Evolutionary conservation across 2,329 filamentous ascomycete genomes (phyloP).

Genomic region (Fusarium fujikuroi): DNA sequence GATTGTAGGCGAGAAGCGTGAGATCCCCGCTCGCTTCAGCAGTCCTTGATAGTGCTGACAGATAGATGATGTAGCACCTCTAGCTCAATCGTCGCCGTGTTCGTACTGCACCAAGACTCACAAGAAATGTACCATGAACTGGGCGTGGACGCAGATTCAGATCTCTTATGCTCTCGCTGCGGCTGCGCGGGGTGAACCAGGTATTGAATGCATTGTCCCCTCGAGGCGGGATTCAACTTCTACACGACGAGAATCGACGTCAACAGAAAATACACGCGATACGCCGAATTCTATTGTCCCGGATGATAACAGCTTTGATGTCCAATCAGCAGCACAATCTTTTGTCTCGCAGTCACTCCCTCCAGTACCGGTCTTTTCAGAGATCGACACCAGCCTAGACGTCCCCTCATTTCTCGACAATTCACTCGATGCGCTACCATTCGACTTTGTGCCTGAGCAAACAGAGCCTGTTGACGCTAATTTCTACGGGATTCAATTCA

Average conservation of each 20-base stretch:
- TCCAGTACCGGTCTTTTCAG: not conserved
- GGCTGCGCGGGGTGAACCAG: conserved; percentile 3
- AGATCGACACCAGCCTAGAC: not conserved
- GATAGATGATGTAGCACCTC: not conserved
- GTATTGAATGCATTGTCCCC: conserved; percentile 13
- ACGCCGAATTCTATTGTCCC: not conserved
- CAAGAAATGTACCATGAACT: conserved; percentile 45
- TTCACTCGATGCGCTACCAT: not conserved
- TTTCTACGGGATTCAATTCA: not conserved
- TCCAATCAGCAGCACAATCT: not conserved
- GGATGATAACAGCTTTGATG: not conserved
- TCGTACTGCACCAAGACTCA: conserved; percentile 47
- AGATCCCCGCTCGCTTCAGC: not conserved
- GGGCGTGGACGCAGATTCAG: conserved; percentile 37
- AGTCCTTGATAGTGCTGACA: not conserved
- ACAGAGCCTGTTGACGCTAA: not conserved
- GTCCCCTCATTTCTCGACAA: not conserved
- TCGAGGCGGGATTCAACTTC: not conserved
- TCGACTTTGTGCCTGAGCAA: not conserved
- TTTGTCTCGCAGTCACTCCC: conserved; percentile 5
- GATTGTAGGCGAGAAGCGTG: conserved; percentile 27
- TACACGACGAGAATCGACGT: not conserved
- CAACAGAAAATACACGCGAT: not conserved
- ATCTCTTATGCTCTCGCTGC: conserved; percentile 12
- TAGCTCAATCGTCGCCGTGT: conserved; percentile 32